phyloP scores from a whole-genome alignment of 805 yeast species.

The Cyberlindnera mrakii region DNA sequence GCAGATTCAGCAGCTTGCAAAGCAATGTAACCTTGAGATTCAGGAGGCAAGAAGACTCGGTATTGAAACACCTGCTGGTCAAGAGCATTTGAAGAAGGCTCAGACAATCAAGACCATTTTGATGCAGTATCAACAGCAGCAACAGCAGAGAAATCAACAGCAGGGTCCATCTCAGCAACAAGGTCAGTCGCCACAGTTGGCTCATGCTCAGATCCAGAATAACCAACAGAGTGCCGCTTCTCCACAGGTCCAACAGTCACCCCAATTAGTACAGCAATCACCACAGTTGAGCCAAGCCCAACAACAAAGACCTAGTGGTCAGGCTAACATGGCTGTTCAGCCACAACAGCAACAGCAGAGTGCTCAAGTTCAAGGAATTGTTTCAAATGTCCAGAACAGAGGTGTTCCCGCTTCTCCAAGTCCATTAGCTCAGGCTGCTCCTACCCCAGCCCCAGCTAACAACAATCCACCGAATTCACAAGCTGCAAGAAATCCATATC shows the following conservation, averaged over 20 bases:
- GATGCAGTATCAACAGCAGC: constrained; percentile 47
- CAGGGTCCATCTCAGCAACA: constrained; percentile 14
- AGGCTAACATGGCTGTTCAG: constrained; percentile 11
- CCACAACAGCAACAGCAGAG: constrained; percentile 16
- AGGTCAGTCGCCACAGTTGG: constrained; percentile 13
- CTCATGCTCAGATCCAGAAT: neutral
- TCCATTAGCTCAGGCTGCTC: constrained; percentile 8
- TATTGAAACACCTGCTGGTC: constrained; percentile 51
- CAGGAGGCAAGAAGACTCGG: constrained; percentile 61
- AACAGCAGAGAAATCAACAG: constrained; percentile 27
- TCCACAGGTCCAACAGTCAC: constrained; percentile 7
- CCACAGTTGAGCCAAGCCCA: constrained; percentile 12
- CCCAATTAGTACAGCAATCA: constrained; percentile 1
- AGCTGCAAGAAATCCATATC: constrained; percentile 11
- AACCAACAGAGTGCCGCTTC: neutral
- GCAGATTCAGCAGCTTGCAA: constrained; percentile 44
- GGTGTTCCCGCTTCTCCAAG: constrained; percentile 14
- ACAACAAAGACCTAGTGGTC: constrained; percentile 21
- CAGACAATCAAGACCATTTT: constrained; percentile 57
- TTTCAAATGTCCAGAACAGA: neutral
- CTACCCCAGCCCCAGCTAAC: constrained; percentile 5
- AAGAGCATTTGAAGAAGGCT: constrained; percentile 56
- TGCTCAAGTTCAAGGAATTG: constrained; percentile 5
- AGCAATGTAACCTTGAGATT: constrained; percentile 52
- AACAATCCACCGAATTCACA: constrained; percentile 7